Evolutionary conservation across 2,329 filamentous ascomycete species (phyloP).

Genomic region (Metarhizium album): DNA sequence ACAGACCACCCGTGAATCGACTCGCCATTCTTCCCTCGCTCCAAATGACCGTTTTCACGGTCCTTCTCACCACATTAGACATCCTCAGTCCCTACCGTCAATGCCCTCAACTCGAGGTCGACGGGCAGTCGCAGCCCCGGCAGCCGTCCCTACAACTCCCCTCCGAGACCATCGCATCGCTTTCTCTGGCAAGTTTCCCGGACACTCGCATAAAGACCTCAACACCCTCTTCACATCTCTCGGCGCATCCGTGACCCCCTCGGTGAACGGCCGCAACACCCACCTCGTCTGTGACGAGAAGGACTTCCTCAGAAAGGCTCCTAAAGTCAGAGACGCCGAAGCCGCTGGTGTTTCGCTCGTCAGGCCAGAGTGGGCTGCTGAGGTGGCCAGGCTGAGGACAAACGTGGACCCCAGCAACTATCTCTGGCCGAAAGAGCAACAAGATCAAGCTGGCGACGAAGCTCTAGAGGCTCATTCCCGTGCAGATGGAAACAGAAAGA

Average conservation of each 20-base stretch:
- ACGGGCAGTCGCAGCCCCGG: conserved; percentile 3
- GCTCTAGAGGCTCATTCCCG: conserved; percentile 10
- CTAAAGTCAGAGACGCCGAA: conserved; percentile 40
- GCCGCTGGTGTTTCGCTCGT: conserved; percentile 43
- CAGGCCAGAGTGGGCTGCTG: conserved; percentile 47
- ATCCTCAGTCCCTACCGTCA: not conserved
- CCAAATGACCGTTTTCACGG: not conserved
- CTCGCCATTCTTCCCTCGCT: not conserved
- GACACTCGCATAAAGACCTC: conserved; percentile 39
- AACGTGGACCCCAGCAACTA: conserved; percentile 16
- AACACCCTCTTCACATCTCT: conserved; percentile 34
- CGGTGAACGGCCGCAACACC: conserved; percentile 39
- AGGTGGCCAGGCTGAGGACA: conserved; percentile 32
- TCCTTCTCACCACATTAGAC: not conserved
- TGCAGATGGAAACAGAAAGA: conserved; percentile 15
- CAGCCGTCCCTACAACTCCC: conserved; percentile 15
- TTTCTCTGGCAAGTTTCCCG: conserved; percentile 50
- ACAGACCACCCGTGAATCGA: not conserved
- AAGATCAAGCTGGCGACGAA: not conserved
- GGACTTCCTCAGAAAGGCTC: conserved; percentile 37
- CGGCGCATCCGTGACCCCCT: conserved; percentile 36
- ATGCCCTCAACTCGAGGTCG: conserved; percentile 4
- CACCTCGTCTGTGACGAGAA: conserved; percentile 45
- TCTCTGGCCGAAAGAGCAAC: conserved; percentile 11
- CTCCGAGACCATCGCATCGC: conserved; percentile 41